phyloP scores from a whole-genome alignment of 2,329 filamentous ascomycete genomes.

The Aspergillus sp. region DNA sequence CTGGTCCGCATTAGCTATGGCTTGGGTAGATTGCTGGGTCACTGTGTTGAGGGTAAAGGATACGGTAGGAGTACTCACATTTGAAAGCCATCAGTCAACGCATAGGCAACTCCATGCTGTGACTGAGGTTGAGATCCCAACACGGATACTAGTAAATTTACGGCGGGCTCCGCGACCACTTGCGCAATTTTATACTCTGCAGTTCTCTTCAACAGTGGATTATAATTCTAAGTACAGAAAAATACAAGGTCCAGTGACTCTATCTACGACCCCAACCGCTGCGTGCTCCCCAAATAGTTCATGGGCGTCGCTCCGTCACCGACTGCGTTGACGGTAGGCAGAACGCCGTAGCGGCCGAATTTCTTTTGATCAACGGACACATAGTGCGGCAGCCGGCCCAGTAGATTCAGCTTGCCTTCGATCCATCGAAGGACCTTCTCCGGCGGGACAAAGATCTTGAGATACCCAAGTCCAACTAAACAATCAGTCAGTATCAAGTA shows the following conservation, averaged over 20 bases:
- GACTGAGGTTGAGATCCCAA: background rate
- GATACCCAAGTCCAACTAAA: constrained; percentile 71
- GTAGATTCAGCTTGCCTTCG: constrained; percentile 76
- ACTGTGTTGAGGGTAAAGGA: constrained; percentile 7
- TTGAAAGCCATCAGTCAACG: constrained; percentile 30
- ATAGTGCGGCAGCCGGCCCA: constrained; percentile 79
- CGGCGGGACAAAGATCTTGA: constrained; percentile 81
- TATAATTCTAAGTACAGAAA: constrained; percentile 19
- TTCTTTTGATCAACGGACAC: constrained; percentile 94
- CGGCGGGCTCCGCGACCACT: constrained; percentile 22
- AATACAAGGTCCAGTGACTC: constrained; percentile 17
- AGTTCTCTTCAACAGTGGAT: background rate
- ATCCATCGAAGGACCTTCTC: constrained; percentile 82
- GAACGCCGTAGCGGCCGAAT: constrained; percentile 80
- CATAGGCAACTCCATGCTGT: constrained; percentile 18
- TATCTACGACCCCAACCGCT: constrained; percentile 57
- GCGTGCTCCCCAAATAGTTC: constrained; percentile 53
- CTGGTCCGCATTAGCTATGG: constrained; percentile 17
- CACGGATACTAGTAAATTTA: constrained; percentile 15
- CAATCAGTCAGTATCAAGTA: constrained; percentile 4
- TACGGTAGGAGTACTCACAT: constrained; percentile 21
- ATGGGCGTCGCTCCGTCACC: constrained; percentile 36
- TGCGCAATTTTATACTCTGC: constrained; percentile 17
- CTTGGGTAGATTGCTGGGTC: too few species aligned
- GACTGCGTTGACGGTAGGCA: constrained; percentile 49